These are phyloP conservation scores for Phytophthora crassamura DNA, from an alignment of 352 stramenopile genomes.

Conservation along the genomic window DNA sequence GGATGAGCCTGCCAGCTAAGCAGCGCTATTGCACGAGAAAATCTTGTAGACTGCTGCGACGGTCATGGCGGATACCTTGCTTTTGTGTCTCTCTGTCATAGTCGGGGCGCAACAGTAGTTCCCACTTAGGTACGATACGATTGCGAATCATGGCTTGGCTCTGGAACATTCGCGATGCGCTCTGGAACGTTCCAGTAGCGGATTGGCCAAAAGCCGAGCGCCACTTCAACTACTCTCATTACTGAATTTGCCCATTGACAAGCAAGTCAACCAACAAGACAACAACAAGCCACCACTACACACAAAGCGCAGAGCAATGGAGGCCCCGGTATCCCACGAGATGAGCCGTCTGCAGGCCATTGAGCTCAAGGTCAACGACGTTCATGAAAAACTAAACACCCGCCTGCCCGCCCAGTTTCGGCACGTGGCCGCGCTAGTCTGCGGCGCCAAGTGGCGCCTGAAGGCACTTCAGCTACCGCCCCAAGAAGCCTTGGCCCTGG, in stretches of 20 bases:
- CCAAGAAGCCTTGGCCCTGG: constrained; percentile 6
- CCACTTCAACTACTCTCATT: constrained; percentile 41
- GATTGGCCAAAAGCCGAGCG: too few species aligned
- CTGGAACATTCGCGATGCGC: constrained; percentile 30
- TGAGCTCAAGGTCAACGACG: constrained; percentile 44
- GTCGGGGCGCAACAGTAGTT: too few species aligned
- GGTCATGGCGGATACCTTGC: too few species aligned
- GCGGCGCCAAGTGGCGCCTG: constrained; percentile 58
- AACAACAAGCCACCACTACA: not conserved
- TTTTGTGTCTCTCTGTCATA: too few species aligned
- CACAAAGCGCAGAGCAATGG: constrained; percentile 20
- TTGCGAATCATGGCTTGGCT: not conserved
- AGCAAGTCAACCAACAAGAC: constrained; percentile 22
- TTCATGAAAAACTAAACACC: constrained; percentile 49
- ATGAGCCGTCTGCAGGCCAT: constrained; percentile 55
- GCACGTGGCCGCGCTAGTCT: constrained; percentile 43
- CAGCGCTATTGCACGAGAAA: too few species aligned
- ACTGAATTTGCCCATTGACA: constrained; percentile 33
- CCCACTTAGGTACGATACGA: too few species aligned
- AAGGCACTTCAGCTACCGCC: constrained; percentile 15
- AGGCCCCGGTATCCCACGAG: constrained; percentile 34
- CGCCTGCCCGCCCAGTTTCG: constrained; percentile 45
- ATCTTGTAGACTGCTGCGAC: too few species aligned
- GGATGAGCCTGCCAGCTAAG: too few species aligned
- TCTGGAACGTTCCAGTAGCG: too few species aligned